These are phyloP conservation scores for Martensiomyces pterosporus DNA, from an alignment of 192 early-diverging fungal genomes.

Conservation along the genomic window DNA sequence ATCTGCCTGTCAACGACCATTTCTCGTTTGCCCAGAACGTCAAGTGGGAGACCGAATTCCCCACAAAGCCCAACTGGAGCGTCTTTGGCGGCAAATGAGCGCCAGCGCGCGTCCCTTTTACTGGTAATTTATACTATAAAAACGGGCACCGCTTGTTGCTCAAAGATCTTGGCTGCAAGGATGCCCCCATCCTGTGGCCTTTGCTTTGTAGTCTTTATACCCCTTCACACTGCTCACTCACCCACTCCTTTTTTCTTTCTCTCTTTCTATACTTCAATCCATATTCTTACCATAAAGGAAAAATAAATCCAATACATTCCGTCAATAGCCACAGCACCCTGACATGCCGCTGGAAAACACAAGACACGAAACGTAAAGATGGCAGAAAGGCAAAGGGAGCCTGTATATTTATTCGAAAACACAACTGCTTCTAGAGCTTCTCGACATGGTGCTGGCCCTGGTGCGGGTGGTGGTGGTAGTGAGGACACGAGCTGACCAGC, in stretches of 20 bases:
- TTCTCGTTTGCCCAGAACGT: slow-evolving; percentile 52
- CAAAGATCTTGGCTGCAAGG: no score
- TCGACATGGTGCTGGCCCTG: background rate
- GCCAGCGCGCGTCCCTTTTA: background rate
- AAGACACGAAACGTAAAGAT: no score
- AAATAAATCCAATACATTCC: no score
- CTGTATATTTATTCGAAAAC: no score
- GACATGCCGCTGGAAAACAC: no score
- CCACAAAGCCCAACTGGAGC: slow-evolving; percentile 52
- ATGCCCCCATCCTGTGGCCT: no score
- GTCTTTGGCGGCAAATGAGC: slow-evolving; percentile 45
- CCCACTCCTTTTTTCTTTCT: background rate
- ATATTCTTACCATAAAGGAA: no score
- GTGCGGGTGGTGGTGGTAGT: slow-evolving; percentile 16
- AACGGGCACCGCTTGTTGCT: background rate
- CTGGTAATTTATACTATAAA: slow-evolving; percentile 1
- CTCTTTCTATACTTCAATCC: background rate
- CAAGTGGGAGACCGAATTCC: slow-evolving; percentile 50
- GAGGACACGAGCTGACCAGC: slow-evolving; percentile 15
- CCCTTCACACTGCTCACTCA: no score
- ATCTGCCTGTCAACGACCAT: slow-evolving; percentile 50
- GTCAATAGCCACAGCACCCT: no score
- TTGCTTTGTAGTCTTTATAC: background rate
- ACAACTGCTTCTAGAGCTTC: background rate
- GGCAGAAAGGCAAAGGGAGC: no score